Percentiles rank a stretch among this genome's conserved stretches.
These are phyloP conservation scores for Meyerozyma carpophila DNA, from an alignment of 1,139 yeast species.

Conservation along the genomic window DNA sequence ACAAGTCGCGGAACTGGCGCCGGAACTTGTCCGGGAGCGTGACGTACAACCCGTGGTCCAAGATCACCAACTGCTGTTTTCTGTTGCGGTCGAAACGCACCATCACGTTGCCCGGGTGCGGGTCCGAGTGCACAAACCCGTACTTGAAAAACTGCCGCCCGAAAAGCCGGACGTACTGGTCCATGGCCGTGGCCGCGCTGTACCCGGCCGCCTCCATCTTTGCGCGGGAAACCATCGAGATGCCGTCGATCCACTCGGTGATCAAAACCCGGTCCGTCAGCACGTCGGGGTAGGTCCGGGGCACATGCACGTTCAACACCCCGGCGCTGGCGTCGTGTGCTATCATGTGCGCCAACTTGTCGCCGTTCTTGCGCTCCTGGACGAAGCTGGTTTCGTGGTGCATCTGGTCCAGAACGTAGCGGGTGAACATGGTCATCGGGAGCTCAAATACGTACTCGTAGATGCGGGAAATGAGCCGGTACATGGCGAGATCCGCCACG, in stretches of 20 bases:
- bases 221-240: conserved; percentile 44
- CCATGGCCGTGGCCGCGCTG: conserved; percentile 42
- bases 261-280: conserved; percentile 50
- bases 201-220: conserved; percentile 35
- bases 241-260: conserved; percentile 77
- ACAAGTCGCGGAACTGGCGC: conserved; percentile 51
- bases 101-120: conserved; percentile 76
- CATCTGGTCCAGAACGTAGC: conserved; percentile 54
- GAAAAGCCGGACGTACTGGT: conserved; percentile 49
- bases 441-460: conserved; percentile 59
- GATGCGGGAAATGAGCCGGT: conserved; percentile 44
- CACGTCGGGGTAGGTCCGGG: conserved; percentile 41
- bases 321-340: conserved; percentile 19
- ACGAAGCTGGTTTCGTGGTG: conserved; percentile 57
- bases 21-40: conserved; percentile 47
- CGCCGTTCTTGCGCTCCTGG: conserved; percentile 52
- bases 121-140: conserved; percentile 77
- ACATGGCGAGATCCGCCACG: conserved; percentile 54
- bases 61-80: conserved; percentile 56
- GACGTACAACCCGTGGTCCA: conserved; percentile 75
- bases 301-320: conserved; percentile 35
- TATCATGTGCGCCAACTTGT: conserved; percentile 16
- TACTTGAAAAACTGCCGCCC: conserved; percentile 68
- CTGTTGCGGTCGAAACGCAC: conserved; percentile 37
- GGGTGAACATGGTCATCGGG: conserved; percentile 55